Evolutionary conservation across 140 eudicot species (phyloP).

Genomic region (Cichorium intybus): DNA sequence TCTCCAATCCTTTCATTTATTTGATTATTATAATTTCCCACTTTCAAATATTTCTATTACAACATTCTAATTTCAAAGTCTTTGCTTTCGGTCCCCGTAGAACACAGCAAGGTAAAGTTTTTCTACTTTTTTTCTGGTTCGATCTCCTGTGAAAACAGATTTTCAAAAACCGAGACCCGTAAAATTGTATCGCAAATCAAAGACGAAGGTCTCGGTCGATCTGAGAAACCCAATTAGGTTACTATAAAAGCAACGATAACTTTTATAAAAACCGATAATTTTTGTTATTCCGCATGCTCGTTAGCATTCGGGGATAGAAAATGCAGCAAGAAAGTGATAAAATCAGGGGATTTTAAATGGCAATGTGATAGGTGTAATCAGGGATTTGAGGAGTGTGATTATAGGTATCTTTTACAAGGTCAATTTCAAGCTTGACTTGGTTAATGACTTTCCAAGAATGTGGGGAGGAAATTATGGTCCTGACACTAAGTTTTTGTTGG

Average conservation of each 20-base stretch:
- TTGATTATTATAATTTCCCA: too few relatives aligned
- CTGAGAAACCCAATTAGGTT: constrained; percentile 90
- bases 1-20: background rate
- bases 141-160: constrained; percentile 77
- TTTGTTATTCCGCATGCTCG: constrained; percentile 95
- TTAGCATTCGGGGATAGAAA: constrained; percentile 72
- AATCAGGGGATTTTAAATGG: constrained; percentile 71
- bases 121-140: too few relatives aligned
- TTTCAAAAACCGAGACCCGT: constrained; percentile 58
- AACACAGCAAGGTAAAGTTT: too few relatives aligned
- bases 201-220: constrained; percentile 88
- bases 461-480: constrained; percentile 70
- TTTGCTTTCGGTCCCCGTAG: too few relatives aligned
- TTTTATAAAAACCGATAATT: constrained; percentile 67
- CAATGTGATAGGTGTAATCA: constrained; percentile 88
- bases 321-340: constrained; percentile 81
- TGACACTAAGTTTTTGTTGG: constrained; percentile 56
- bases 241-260: constrained; percentile 69
- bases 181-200: constrained; percentile 78
- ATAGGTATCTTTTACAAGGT: constrained; percentile 80
- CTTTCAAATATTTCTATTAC: too few relatives aligned
- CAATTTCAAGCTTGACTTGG: constrained; percentile 91
- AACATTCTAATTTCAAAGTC: too few relatives aligned
- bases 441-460: constrained; percentile 91
- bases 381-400: constrained; percentile 92